phyloP scores from a whole-genome alignment of 768 basidiomycete species.

The Auriscalpium vulgare region DNA sequence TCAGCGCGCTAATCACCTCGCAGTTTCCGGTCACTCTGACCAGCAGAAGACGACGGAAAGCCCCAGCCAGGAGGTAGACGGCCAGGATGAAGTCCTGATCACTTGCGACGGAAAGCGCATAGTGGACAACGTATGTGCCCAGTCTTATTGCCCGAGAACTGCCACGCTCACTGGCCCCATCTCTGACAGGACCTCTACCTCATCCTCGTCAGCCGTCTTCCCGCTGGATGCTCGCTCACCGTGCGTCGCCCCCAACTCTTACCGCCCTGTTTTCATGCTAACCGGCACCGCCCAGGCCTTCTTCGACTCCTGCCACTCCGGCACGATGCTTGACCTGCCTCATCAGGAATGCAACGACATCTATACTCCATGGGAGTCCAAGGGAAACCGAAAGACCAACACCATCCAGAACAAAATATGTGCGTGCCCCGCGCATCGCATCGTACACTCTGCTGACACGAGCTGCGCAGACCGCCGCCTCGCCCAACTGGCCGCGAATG shows the following conservation, averaged over 20 bases:
- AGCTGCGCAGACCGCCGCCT: not conserved
- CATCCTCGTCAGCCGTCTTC: constrained; percentile 11
- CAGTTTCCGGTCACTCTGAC: not conserved
- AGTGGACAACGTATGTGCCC: constrained; percentile 16
- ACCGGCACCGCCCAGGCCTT: constrained; percentile 11
- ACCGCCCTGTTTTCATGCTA: not conserved
- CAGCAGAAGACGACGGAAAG: not conserved
- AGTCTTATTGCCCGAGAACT: too few relatives aligned
- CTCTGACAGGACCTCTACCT: constrained; percentile 10
- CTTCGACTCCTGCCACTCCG: constrained; percentile 21
- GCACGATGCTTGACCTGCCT: constrained; percentile 19
- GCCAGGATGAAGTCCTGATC: not conserved
- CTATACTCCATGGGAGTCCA: constrained; percentile 19
- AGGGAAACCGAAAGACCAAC: constrained; percentile 14
- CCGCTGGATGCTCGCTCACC: constrained; percentile 10
- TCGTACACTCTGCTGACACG: not conserved
- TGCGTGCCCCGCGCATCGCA: not conserved
- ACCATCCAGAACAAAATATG: constrained; percentile 13
- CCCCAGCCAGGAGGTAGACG: not conserved
- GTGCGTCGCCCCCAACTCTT: constrained; percentile 1
- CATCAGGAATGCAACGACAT: constrained; percentile 19
- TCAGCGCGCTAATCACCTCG: not conserved
- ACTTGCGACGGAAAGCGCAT: constrained; percentile 12
- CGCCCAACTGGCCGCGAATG: not conserved
- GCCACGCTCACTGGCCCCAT: not conserved